Evolutionary conservation across 2,329 filamentous ascomycete genomes (phyloP), one percentile per base, ranked within the genome.

Genomic region (Cytospora chrysosperma): DNA sequence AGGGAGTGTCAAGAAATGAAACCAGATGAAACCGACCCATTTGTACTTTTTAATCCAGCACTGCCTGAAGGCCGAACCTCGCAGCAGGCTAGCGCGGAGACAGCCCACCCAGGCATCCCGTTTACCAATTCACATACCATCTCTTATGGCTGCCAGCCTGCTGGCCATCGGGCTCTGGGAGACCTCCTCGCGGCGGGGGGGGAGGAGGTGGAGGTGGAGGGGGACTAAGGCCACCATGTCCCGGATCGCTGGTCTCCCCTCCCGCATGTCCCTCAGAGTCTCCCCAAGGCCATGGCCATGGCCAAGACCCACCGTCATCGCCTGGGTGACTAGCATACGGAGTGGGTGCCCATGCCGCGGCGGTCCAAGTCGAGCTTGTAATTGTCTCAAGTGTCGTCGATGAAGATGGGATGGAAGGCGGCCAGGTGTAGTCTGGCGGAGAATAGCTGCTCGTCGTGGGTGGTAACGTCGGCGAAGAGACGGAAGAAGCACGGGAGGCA

Each of bases 1-100:
- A n/a, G n/a, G 49, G 64, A 65, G 49, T 49, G 64, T 61, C 64
- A 52, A 64, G 64, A 65, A 65, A 56, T 24, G 28, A 17, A 64
- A 65, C 30, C n/a, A n/a, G n/a, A n/a, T n/a, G n/a, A n/a, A n/a
- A n/a, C 40, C 37, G 47, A 15, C 56, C 37, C 40, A 21, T 17
- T 24, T 32, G 40, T 26, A 51, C 26, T 10, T 15, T 17, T n/a
- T 34, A 47, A 21, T 13, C 9, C 6, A 24, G 50, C 26, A 21
- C 40, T 32, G n/a, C 21, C 13, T 24, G 37, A 12, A 30, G 15
- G 7, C 21, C 28, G 8, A 34, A n/a, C 9, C 17, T 19, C 13
- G 32, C 21, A 55, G 32, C 32, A 27, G 21, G 9, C 3, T 19
- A 10, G 15, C 19, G 26, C n/a, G 17, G 32, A 24, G 28, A 54